These are phyloP conservation scores for Microascus cirrosus DNA, from an alignment of 2,329 filamentous ascomycete genomes.

Conservation along the genomic window DNA sequence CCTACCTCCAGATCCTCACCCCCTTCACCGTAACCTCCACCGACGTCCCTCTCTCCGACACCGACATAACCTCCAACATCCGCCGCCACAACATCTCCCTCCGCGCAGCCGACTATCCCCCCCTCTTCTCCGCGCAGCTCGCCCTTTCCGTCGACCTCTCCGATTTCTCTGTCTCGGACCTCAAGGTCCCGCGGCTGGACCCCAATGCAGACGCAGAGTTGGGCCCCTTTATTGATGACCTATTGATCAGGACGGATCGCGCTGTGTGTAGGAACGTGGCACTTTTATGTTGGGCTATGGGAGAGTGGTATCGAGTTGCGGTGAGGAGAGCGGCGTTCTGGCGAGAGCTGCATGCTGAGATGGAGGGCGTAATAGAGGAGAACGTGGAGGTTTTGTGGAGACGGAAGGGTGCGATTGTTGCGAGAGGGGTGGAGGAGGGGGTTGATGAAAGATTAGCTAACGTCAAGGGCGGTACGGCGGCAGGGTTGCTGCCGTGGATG, in stretches of 20 bases:
- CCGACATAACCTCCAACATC: constrained; percentile 18
- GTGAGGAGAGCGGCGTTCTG: constrained; percentile 52
- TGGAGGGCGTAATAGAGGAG: constrained; percentile 23
- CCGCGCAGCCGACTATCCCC: constrained; percentile 21
- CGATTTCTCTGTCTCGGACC: constrained; percentile 35
- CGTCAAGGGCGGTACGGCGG: constrained; percentile 18
- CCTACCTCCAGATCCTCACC: constrained; percentile 62
- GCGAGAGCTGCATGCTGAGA: constrained; percentile 37
- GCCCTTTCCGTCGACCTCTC: constrained; percentile 47
- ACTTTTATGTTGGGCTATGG: constrained; percentile 55
- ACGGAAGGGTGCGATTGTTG: constrained; percentile 3
- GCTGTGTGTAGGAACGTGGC: constrained; percentile 44
- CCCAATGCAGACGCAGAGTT: constrained; percentile 48
- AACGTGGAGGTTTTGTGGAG: constrained; percentile 17
- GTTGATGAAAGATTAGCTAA: constrained; percentile 9
- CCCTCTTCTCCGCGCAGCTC: constrained; percentile 39
- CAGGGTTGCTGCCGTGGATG: constrained; percentile 41
- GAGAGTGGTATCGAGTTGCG: constrained; percentile 54
- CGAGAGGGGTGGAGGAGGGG: constrained; percentile 16
- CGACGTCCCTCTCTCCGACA: constrained; percentile 27
- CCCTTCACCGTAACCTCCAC: constrained; percentile 51
- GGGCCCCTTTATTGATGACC: constrained; percentile 34
- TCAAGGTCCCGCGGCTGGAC: constrained; percentile 45
- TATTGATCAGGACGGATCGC: constrained; percentile 21
- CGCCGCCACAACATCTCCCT: constrained; percentile 48